Conservation (phyloP, 192 early-diverging fungal genomes). For the Gigaspora rosea region DNA sequence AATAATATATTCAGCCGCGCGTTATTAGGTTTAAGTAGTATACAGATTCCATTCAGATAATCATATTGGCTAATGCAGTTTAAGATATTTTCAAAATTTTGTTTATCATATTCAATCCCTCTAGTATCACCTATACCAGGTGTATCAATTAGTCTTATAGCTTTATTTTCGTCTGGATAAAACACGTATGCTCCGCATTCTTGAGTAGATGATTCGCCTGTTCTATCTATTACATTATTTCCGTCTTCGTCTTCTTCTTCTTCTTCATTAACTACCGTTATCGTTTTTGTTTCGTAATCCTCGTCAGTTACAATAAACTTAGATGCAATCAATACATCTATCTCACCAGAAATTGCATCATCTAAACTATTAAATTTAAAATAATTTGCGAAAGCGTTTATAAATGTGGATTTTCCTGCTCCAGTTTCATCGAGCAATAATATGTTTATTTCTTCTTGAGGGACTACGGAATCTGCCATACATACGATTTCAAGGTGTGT, state of each 20-base stretch:
- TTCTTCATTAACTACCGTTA: slow-evolving; percentile 28
- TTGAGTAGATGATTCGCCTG: slow-evolving; percentile 28
- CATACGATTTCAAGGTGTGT: too few relatives aligned
- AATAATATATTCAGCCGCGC: slow-evolving; percentile 20
- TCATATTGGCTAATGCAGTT: slow-evolving; percentile 27
- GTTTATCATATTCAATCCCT: slow-evolving; percentile 29
- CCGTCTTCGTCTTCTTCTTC: not conserved
- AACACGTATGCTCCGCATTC: slow-evolving; percentile 34
- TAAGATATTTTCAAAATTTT: slow-evolving; percentile 36
- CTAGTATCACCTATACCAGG: slow-evolving; percentile 39
- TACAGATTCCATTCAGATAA: slow-evolving; percentile 33
- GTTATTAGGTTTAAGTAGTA: slow-evolving; percentile 30
- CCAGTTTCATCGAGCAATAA: slow-evolving; percentile 24
- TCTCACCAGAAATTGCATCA: slow-evolving; percentile 24
- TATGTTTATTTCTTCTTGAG: slow-evolving; percentile 2
- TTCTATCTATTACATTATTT: not conserved
- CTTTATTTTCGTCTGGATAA: slow-evolving; percentile 16
- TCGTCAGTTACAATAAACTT: slow-evolving; percentile 22
- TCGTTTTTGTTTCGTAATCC: slow-evolving; percentile 9
- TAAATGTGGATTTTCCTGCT: slow-evolving; percentile 41
- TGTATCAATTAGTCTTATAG: slow-evolving; percentile 36
- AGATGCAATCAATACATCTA: slow-evolving; percentile 30
- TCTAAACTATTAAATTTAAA: slow-evolving; percentile 35
- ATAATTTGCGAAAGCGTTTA: slow-evolving; percentile 41
- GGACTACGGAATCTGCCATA: too few relatives aligned